Conservation (phyloP, 75 land plant genomes). For the Chamaecyparis obtusa region DNA sequence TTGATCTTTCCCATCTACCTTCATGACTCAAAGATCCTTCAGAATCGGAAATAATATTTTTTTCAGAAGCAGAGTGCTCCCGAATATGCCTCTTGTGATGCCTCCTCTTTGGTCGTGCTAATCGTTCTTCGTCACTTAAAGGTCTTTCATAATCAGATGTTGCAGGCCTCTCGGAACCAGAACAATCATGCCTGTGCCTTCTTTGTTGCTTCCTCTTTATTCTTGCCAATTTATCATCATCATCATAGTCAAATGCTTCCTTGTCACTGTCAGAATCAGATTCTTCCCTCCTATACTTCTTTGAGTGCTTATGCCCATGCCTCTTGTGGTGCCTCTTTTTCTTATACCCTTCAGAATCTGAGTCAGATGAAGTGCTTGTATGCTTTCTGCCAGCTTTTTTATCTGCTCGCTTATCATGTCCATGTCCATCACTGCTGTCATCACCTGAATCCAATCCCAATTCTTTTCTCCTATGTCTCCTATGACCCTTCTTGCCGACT, state of each 20-base stretch:
- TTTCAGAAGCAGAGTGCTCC: conserved; percentile 6
- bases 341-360: conserved; percentile 27
- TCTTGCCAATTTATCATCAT: conserved; percentile 7
- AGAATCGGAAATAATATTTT: conserved; percentile 2
- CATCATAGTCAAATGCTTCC: conserved; percentile 20
- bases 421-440: conserved; percentile 27
- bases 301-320: conserved; percentile 4
- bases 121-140: conserved; percentile 17
- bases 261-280: conserved; percentile 12
- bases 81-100: conserved; percentile 19
- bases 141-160: conserved; percentile 8
- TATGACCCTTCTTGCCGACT: conserved; percentile 22
- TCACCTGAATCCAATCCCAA: conserved; percentile 24
- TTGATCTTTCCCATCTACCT: conserved; percentile 15
- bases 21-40: conserved; percentile 20
- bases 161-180: neutral
- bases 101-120: conserved; percentile 23
- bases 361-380: neutral
- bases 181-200: conserved; percentile 11
- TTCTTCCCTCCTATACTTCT: conserved; percentile 12
- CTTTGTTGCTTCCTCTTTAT: conserved; percentile 15
- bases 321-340: conserved; percentile 27
- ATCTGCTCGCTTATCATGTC: conserved; percentile 8
- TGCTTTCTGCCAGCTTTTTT: neutral
- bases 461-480: conserved; percentile 27